Base-by-base conservation (phyloP, 1,139 yeast species). In the Kurtzmaniella quercitrusa region DNA sequence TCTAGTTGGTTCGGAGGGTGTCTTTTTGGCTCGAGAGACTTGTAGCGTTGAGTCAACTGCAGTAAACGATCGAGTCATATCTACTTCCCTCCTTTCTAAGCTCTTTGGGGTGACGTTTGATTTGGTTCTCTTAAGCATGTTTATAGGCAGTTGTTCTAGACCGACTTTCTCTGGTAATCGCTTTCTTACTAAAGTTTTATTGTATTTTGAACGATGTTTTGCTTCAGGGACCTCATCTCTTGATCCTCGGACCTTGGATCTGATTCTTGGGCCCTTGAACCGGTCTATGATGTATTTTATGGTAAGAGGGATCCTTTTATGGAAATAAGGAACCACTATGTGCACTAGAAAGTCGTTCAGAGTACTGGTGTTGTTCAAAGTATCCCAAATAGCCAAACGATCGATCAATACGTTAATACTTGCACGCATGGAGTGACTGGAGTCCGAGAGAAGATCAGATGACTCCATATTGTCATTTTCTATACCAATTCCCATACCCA, bases 301-400 rank as follows among this genome's bases (percentile, higher is more conserved):
- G 2, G 75, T 58, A 25, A 62, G 50, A 0, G 85, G 85, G 6
- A 78, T 57, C 44, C 64, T 70, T 46, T 72, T 74, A 44, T 69
- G 73, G 55, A 67, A 81, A 55, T 74, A 79, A 0, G 85, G 85
- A 0, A 79, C 68, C 3, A 81, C 49, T 5, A 80, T 79, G 50
- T 74, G 75, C 1, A 73, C 78, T 37, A 79, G 60, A 53, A 78
- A 81, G 3, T 80, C 81, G n/a, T 62, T 53, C 1, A 77, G 62
- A 17, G 75, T 67, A 23, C 60, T 63, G 19, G 63, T 61, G 10
- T 54, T 59, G 3, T 60, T 59, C 12, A 81, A 55, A 2, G 79
- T 68, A 50, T 81, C 85, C 72, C 82, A 70, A 38, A 81, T 70
- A 14, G 76, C 71, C 53, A 81, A 60, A 48, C 81, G 71, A 53